A percentile compares a stretch with the other conserved stretches of the same genome.
Conservation (phyloP, 2,329 filamentous ascomycete species). For the Alternaria rosae region DNA sequence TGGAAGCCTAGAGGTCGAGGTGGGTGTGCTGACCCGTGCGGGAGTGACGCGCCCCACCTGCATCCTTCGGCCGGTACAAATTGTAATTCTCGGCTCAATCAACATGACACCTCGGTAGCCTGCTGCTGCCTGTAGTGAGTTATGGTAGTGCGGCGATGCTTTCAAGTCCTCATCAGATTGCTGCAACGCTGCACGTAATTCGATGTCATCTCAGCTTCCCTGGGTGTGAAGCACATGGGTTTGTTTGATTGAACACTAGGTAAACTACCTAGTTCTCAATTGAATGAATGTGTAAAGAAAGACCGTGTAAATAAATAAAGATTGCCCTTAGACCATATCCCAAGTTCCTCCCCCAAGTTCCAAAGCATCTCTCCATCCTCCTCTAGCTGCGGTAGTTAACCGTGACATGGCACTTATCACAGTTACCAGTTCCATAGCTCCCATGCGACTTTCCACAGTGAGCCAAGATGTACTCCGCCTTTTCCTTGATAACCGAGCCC, state of each 20-base stretch:
- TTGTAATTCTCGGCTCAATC: not conserved
- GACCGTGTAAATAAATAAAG: no score
- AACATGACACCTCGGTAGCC: not conserved
- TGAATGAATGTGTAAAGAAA: no score
- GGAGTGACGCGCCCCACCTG: not conserved
- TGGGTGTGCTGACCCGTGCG: not conserved
- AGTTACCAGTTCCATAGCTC: not conserved
- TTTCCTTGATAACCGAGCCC: not conserved
- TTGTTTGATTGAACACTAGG: no score
- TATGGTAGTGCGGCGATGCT: no score
- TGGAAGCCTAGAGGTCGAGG: no score
- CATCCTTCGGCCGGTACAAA: conserved; percentile 3
- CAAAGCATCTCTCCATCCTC: not conserved
- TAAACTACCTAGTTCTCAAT: no score
- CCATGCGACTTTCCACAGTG: not conserved
- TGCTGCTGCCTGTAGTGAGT: no score
- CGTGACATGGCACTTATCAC: not conserved
- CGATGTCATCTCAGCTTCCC: no score
- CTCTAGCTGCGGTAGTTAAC: not conserved
- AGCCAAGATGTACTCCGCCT: not conserved
- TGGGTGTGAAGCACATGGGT: no score
- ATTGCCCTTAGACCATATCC: no score
- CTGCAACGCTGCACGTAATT: no score
- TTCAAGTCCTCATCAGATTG: no score
- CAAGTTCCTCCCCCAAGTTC: not conserved